Evolutionary conservation across 345 rosid species (phyloP).

Genomic region (Citrus hindsii): DNA sequence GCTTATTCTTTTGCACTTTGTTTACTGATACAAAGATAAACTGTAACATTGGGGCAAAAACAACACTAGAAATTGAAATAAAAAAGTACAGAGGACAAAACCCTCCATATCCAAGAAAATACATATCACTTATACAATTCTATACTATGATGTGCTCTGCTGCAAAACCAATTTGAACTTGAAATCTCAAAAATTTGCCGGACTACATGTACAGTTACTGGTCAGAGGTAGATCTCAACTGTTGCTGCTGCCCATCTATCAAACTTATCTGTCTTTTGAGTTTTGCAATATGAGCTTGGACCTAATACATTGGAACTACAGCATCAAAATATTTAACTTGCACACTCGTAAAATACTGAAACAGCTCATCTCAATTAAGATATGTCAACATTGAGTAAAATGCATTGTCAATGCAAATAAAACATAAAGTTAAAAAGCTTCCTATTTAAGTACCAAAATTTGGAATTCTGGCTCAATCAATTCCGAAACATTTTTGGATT

Average conservation of each 20-base stretch:
- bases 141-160: constrained; percentile 16
- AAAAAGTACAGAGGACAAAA: background rate
- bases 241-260: constrained; percentile 70
- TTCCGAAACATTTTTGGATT: background rate
- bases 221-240: constrained; percentile 48
- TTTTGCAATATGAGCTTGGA: constrained; percentile 73
- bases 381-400: background rate
- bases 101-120: constrained; percentile 12
- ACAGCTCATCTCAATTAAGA: background rate
- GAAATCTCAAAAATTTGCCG: constrained; percentile 7
- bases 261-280: constrained; percentile 56
- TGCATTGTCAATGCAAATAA: background rate
- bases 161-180: constrained; percentile 10
- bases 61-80: background rate
- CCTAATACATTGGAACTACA: constrained; percentile 34
- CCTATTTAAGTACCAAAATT: background rate
- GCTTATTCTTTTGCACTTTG: constrained; percentile 6
- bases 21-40: constrained; percentile 14
- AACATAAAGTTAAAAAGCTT: background rate
- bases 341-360: background rate
- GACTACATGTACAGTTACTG: constrained; percentile 31
- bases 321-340: constrained; percentile 10
- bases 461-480: background rate
- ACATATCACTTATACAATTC: constrained; percentile 20
- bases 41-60: background rate